phyloP scores from a whole-genome alignment of 257 asterid species.

The Echites panduratus region DNA sequence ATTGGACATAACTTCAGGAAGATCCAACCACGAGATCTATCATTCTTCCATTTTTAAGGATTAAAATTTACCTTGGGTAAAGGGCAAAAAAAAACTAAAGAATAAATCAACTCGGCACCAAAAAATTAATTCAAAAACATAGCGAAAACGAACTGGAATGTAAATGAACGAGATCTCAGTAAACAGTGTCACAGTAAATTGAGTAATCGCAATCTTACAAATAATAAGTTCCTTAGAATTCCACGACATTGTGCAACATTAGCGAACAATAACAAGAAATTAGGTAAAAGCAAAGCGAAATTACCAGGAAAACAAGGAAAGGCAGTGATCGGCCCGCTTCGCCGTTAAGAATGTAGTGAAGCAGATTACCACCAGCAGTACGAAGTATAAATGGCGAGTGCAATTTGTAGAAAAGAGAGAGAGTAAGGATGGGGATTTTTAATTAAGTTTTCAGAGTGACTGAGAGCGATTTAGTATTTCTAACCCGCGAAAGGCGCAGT shows the following conservation, averaged over 20 bases:
- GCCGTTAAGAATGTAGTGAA: conserved; percentile 12
- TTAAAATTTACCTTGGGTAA: neutral
- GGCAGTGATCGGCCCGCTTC: conserved; percentile 20
- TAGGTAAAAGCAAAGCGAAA: conserved; percentile 7
- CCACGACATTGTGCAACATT: conserved; percentile 3
- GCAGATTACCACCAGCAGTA: neutral
- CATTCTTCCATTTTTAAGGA: neutral
- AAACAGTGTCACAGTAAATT: neutral
- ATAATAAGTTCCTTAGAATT: neutral
- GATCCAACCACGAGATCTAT: conserved; percentile 6
- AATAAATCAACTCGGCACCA: neutral
- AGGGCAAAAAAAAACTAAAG: neutral
- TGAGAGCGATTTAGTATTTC: conserved; percentile 6
- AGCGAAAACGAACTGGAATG: neutral
- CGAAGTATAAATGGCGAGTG: neutral
- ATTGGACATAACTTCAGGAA: neutral
- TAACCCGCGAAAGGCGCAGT: conserved; percentile 43
- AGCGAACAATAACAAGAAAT: neutral
- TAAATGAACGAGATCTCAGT: conserved; percentile 13
- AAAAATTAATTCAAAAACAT: neutral
- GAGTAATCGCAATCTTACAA: neutral
- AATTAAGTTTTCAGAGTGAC: neutral
- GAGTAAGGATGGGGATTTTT: neutral
- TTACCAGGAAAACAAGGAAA: conserved; percentile 25
- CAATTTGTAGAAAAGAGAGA: neutral